Base-by-base conservation (phyloP, 1,139 yeast genomes). In the Blastobotrys apis region DNA sequence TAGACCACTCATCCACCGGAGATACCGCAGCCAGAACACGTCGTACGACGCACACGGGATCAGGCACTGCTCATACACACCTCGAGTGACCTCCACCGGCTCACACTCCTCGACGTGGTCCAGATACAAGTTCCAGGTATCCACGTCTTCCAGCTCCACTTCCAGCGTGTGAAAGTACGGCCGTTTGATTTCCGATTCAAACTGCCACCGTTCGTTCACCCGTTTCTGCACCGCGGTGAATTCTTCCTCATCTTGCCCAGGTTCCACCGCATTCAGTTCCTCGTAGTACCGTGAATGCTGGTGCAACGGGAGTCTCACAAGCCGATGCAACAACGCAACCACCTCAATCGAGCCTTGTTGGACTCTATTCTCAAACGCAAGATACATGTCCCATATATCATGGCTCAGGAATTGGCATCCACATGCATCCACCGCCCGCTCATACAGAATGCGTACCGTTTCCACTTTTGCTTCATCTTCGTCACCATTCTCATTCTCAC, bases 351-450 rank as follows among this genome's bases (percentile, higher is more conserved):
- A 43, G 16, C 64, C 60, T 56, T 71, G 52, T 53, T 75, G 54
- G 5, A 33, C 17, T 8, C 26, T n/a, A 60, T 69, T 54, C 57
- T 72, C 66, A 70, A 80, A 80, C n/a, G 75, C 71, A 29, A 90
- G 59, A 58, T 84, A 90, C 40, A 77, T 62, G 53, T 79, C 82
- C 78, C 95, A 92, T 53, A 90, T 80, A 39, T 82, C 81, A 55
- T 78, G 85, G 15, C 84, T 66, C 54, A 80, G 74, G 56, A 79
- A 92, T 63, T 90, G 94, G 43, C 66, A 60, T 0, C 97, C 97
- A 30, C 87, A 74, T 31, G 63, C 66, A 1, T 49, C 45, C 43
- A 90, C 75, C 0, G 94, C 95, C 3, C 57, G 55, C 55, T 80
- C 84, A 56, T 84, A 85, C 15, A 73, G 57, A 15, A 23, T 23